Conservation (phyloP, 73 alveolate genomes). For the Tetrahymena borealis region DNA sequence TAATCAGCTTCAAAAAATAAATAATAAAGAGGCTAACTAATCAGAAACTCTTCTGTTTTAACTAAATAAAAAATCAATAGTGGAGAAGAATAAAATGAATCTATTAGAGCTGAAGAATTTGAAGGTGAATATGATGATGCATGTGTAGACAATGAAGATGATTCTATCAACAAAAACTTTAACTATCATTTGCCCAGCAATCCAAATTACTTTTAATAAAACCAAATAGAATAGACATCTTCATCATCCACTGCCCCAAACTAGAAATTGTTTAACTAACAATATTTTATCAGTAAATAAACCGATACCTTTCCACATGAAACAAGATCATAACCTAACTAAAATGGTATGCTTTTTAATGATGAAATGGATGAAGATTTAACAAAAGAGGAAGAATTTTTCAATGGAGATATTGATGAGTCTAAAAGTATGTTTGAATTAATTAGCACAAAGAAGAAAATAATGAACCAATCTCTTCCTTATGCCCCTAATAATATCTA, state of each 20-base stretch:
- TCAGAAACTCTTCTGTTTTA: not conserved
- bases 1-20: not conserved
- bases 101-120: not conserved
- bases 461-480: not conserved
- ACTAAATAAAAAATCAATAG: not conserved
- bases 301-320: not conserved
- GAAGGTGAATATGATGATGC: not conserved
- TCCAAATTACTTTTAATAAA: not conserved
- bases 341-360: not conserved
- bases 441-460: not conserved
- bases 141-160: not conserved
- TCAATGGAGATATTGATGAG: not conserved
- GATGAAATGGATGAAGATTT: not conserved
- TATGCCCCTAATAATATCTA: not conserved
- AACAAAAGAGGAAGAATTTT: not conserved
- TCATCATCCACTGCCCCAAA: not conserved
- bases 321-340: not conserved
- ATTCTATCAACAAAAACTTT: not conserved
- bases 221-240: not conserved
- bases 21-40: not conserved
- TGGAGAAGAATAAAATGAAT: not conserved
- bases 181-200: not conserved
- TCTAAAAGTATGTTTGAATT: not conserved
- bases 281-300: not conserved
- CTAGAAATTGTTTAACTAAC: not conserved